These are phyloP conservation scores for Spatholobus suberectus DNA, from an alignment of 306 rosid species.

Conservation along the genomic window DNA sequence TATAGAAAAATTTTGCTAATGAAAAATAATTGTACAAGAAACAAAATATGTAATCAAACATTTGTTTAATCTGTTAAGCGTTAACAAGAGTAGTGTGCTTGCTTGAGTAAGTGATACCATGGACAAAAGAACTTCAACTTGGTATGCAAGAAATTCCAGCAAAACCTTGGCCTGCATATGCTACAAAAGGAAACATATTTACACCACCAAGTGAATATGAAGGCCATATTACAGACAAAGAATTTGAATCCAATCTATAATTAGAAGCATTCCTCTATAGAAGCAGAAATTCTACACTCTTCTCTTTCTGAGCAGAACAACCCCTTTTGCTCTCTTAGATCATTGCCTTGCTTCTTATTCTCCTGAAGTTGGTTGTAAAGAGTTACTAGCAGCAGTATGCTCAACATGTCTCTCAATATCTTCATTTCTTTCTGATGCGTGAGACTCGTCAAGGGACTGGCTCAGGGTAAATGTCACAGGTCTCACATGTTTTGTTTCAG, in stretches of 20 bases:
- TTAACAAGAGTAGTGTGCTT: conserved; percentile 19
- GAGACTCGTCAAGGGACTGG: conserved; percentile 60
- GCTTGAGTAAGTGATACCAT: conserved; percentile 3
- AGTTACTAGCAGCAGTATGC: conserved; percentile 35
- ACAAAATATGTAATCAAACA: background rate
- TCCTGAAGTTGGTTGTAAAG: conserved; percentile 42
- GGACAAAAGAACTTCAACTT: conserved; percentile 35
- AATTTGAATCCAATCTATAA: conserved; percentile 47
- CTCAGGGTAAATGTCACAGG: conserved; percentile 64
- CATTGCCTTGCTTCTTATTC: conserved; percentile 63
- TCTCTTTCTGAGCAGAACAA: conserved; percentile 33
- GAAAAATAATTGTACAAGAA: conserved; percentile 8
- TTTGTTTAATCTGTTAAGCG: conserved; percentile 10
- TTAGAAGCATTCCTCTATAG: conserved; percentile 40
- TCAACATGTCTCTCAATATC: conserved; percentile 48
- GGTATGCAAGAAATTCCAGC: conserved; percentile 32
- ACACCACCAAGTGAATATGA: conserved; percentile 46
- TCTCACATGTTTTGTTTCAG: conserved; percentile 62
- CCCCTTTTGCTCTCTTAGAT: conserved; percentile 32
- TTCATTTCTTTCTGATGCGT: conserved; percentile 47
- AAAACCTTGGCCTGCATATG: conserved; percentile 38
- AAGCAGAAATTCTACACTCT: conserved; percentile 35
- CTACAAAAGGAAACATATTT: conserved; percentile 37
- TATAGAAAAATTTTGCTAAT: background rate
- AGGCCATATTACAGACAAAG: conserved; percentile 42